These are phyloP conservation scores for Lonicera japonica DNA, from an alignment of 129 eudicot genomes.

Conservation along the genomic window DNA sequence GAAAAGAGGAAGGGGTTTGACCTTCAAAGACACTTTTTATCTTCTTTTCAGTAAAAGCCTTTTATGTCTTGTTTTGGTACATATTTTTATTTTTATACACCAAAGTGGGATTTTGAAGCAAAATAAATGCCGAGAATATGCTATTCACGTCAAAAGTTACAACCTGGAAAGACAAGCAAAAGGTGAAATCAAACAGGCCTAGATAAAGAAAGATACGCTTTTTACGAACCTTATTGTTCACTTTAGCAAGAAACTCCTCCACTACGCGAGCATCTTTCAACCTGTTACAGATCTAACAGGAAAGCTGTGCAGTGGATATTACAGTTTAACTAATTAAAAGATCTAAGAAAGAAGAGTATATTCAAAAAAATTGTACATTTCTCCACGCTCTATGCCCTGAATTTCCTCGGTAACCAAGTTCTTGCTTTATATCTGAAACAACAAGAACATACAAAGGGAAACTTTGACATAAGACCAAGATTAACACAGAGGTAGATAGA, in stretches of 20 bases:
- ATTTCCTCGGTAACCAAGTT: constrained; percentile 60
- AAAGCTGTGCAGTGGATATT: neutral
- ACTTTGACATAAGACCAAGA: neutral
- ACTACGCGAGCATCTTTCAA: constrained; percentile 63
- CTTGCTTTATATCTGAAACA: constrained; percentile 69
- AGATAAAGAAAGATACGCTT: too few species aligned
- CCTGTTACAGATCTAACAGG: constrained; percentile 52
- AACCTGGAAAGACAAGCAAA: too few species aligned
- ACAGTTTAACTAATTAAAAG: constrained; percentile 1
- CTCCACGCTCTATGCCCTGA: constrained; percentile 83
- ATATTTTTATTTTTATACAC: too few species aligned
- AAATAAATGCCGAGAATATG: too few species aligned
- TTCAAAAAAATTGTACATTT: constrained; percentile 38
- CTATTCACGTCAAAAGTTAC: too few species aligned
- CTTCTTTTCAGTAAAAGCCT: too few species aligned
- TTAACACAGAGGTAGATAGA: neutral
- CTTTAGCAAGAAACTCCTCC: constrained; percentile 53
- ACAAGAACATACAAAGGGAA: constrained; percentile 56
- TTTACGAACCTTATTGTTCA: constrained; percentile 48
- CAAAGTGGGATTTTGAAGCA: too few species aligned
- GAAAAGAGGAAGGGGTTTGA: too few species aligned
- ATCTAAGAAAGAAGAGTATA: neutral
- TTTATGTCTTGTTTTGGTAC: too few species aligned
- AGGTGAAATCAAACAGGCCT: too few species aligned
- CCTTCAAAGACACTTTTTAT: too few species aligned